A percentile compares a stretch with the other conserved stretches of the same genome.
phyloP scores from a whole-genome alignment of 768 basidiomycete genomes.

The Leccinum variicolor region DNA sequence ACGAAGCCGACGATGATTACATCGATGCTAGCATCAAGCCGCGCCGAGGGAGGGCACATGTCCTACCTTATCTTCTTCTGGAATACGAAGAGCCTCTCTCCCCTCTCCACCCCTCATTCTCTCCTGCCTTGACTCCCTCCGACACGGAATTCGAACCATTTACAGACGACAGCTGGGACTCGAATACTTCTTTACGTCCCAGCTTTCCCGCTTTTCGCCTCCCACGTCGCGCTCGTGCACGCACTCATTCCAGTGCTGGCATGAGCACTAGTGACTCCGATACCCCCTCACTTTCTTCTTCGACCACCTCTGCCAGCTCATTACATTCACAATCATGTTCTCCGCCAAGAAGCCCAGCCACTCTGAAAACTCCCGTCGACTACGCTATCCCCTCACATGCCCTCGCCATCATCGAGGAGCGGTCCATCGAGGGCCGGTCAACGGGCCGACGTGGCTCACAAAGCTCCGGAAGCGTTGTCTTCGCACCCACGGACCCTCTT shows the following conservation, averaged over 20 bases:
- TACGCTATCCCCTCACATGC: constrained; percentile 17
- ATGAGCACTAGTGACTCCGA: constrained; percentile 39
- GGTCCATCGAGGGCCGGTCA: constrained; percentile 19
- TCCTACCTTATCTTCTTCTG: constrained; percentile 25
- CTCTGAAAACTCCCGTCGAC: constrained; percentile 33
- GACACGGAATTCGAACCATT: constrained; percentile 35
- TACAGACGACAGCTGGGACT: constrained; percentile 28
- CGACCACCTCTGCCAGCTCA: constrained; percentile 37
- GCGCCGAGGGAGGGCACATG: constrained; percentile 6
- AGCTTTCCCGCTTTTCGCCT: constrained; percentile 29
- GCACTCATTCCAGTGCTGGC: constrained; percentile 26
- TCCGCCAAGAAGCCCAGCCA: constrained; percentile 34
- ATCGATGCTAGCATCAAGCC: constrained; percentile 26
- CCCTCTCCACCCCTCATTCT: constrained; percentile 19
- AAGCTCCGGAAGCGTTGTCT: constrained; percentile 22
- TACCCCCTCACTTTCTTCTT: constrained; percentile 48
- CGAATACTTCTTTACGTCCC: constrained; percentile 17
- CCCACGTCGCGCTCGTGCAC: constrained; percentile 31
- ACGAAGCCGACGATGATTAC: constrained; percentile 28
- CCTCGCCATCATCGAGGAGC: constrained; percentile 41
- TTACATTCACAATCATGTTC: constrained; percentile 29
- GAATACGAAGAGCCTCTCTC: constrained; percentile 32
- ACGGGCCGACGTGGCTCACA: constrained; percentile 11
- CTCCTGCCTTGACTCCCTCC: constrained; percentile 22
- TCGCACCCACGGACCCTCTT: constrained; percentile 15